These are phyloP conservation scores for Hamamelis virginiana DNA, from an alignment of 164 flowering plant species.

Conservation along the genomic window DNA sequence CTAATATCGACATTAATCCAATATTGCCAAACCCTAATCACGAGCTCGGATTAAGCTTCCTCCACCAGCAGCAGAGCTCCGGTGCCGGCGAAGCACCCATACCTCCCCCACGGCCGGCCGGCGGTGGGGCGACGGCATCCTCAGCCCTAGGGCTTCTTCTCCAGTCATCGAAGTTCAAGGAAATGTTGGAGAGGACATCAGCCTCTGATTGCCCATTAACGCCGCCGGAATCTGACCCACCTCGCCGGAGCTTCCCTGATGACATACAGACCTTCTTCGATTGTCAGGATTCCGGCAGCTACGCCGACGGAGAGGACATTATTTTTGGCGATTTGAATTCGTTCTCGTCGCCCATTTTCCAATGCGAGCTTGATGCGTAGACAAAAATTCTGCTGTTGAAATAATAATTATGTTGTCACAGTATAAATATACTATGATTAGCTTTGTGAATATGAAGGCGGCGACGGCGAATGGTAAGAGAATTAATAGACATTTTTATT, in stretches of 20 bases:
- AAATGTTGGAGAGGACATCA: slow-evolving; percentile 57
- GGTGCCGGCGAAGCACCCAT: not conserved
- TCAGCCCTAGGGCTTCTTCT: slow-evolving; percentile 59
- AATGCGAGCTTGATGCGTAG: slow-evolving; percentile 27
- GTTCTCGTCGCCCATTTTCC: slow-evolving; percentile 37
- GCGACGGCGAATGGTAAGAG: no score
- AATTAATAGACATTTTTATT: no score
- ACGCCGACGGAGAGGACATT: slow-evolving; percentile 33
- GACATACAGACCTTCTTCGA: slow-evolving; percentile 71
- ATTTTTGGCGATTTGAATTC: slow-evolving; percentile 51
- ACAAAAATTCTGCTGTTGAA: no score
- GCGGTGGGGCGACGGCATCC: slow-evolving; percentile 13
- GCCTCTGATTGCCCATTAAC: slow-evolving; percentile 34
- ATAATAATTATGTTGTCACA: no score
- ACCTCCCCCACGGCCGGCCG: slow-evolving; percentile 12
- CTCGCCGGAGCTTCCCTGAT: slow-evolving; percentile 57
- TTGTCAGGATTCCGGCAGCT: slow-evolving; percentile 33
- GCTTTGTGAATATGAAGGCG: no score
- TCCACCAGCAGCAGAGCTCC: slow-evolving; percentile 7
- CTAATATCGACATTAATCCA: slow-evolving; percentile 10
- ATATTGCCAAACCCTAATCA: slow-evolving; percentile 21
- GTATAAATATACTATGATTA: no score
- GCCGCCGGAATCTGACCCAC: slow-evolving; percentile 36
- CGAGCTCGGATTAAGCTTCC: slow-evolving; percentile 18
- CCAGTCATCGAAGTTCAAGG: slow-evolving; percentile 67